These are phyloP conservation scores for Sedum album DNA, from an alignment of 164 flowering plant species.

Conservation along the genomic window DNA sequence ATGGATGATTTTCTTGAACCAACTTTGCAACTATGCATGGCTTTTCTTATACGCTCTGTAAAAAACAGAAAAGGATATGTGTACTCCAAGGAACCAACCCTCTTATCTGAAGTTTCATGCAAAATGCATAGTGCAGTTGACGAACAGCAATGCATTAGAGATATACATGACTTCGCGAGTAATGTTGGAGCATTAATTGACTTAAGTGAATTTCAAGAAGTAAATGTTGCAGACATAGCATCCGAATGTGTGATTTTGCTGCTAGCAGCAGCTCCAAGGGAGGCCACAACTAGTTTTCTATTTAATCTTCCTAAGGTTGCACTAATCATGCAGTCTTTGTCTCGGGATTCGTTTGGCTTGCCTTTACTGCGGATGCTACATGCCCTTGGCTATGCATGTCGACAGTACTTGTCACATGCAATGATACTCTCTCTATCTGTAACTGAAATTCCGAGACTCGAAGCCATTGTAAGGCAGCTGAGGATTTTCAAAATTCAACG, in stretches of 20 bases:
- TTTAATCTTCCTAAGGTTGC: slow-evolving; percentile 60
- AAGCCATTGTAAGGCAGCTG: slow-evolving; percentile 29
- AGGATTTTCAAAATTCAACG: no score
- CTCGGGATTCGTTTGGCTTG: slow-evolving; percentile 23
- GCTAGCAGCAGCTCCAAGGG: slow-evolving; percentile 78
- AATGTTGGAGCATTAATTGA: slow-evolving; percentile 63
- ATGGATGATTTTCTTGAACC: slow-evolving; percentile 95
- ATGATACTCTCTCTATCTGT: slow-evolving; percentile 70
- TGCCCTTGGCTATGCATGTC: slow-evolving; percentile 68
- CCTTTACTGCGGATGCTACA: slow-evolving; percentile 54
- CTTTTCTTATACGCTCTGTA: slow-evolving; percentile 62
- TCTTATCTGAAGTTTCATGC: slow-evolving; percentile 35
- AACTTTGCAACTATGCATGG: slow-evolving; percentile 66
- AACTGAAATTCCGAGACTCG: slow-evolving; percentile 51
- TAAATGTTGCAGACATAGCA: slow-evolving; percentile 57
- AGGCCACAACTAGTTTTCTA: slow-evolving; percentile 67
- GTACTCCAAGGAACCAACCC: slow-evolving; percentile 52
- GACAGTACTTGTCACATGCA: slow-evolving; percentile 58
- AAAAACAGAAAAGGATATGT: slow-evolving; percentile 30
- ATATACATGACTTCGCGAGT: slow-evolving; percentile 66
- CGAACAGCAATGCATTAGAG: slow-evolving; percentile 51
- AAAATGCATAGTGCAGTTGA: slow-evolving; percentile 26
- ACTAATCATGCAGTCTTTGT: slow-evolving; percentile 46
- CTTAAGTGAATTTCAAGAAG: slow-evolving; percentile 34
- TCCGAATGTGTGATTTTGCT: slow-evolving; percentile 75